Evolutionary conservation across 2,329 filamentous ascomycete species (phyloP).

Genomic region (Pestalotiopsis sp.): DNA sequence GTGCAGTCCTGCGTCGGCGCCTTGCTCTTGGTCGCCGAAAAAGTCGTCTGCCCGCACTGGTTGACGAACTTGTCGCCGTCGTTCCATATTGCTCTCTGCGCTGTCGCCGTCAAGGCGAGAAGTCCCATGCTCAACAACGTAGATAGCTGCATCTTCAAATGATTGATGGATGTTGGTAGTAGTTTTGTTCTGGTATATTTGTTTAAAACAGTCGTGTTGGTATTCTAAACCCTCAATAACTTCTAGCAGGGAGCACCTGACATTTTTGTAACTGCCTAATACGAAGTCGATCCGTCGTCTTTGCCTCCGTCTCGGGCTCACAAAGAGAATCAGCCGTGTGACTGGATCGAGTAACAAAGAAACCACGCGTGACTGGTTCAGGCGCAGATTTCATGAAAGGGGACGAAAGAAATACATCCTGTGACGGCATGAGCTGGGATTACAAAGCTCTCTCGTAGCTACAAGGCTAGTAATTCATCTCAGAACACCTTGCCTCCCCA

Average conservation of each 20-base stretch:
- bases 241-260: neutral
- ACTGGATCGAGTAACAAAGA: neutral
- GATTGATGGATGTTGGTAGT: neutral
- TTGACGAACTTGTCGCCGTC: slow-evolving; percentile 1
- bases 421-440: neutral
- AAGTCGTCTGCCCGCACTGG: slow-evolving; percentile 6
- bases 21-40: too few species aligned
- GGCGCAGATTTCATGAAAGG: neutral
- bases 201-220: neutral
- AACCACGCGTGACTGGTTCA: neutral
- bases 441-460: neutral
- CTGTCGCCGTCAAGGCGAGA: neutral
- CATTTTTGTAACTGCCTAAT: neutral
- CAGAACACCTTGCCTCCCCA: neutral
- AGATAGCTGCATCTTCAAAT: neutral
- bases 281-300: neutral
- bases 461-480: neutral
- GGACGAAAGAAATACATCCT: neutral
- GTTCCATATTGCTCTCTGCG: neutral
- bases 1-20: neutral
- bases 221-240: neutral
- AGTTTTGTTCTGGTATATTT: neutral
- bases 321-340: neutral
- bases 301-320: neutral
- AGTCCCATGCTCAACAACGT: neutral